Percentiles rank a stretch among this genome's conserved stretches.
phyloP scores from a whole-genome alignment of 768 basidiomycete species.

The Rhizopogon salebrosus region DNA sequence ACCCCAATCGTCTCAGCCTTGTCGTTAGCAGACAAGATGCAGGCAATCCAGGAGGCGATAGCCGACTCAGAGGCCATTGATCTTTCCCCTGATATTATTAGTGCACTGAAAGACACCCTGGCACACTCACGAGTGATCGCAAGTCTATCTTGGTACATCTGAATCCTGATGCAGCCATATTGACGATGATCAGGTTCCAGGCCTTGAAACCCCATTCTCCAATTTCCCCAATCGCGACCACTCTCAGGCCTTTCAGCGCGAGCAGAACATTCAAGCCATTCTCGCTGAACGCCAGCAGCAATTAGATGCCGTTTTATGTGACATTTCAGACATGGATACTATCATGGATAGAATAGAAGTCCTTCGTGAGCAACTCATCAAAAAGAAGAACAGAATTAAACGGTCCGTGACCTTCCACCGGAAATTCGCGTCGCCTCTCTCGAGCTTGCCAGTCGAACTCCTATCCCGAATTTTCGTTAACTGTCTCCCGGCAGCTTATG shows the following conservation, averaged over 20 bases:
- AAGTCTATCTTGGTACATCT: not conserved
- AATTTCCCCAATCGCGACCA: conserved; percentile 14
- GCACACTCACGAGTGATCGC: not conserved
- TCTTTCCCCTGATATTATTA: too few relatives aligned
- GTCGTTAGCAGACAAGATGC: not conserved
- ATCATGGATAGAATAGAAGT: conserved; percentile 9
- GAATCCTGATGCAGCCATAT: not conserved
- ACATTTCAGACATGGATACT: conserved; percentile 6
- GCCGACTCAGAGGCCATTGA: not conserved
- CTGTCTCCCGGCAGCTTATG: conserved; percentile 28
- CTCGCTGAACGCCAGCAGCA: conserved; percentile 11
- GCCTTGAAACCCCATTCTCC: conserved; percentile 16
- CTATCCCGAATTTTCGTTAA: conserved; percentile 42
- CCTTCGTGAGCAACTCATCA: conserved; percentile 9
- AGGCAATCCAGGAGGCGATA: not conserved
- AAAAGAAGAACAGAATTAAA: conserved; percentile 9
- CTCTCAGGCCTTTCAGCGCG: conserved; percentile 4
- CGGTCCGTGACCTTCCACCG: conserved; percentile 15
- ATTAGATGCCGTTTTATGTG: conserved; percentile 5
- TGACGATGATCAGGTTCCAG: conserved; percentile 5
- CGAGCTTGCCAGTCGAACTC: conserved; percentile 39
- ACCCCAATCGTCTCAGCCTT: conserved; percentile 8
- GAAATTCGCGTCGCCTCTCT: conserved; percentile 24
- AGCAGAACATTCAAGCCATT: conserved; percentile 9
- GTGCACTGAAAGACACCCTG: not conserved